These are phyloP conservation scores for Prunus fruticosa DNA, from an alignment of 306 rosid genomes.

Conservation along the genomic window DNA sequence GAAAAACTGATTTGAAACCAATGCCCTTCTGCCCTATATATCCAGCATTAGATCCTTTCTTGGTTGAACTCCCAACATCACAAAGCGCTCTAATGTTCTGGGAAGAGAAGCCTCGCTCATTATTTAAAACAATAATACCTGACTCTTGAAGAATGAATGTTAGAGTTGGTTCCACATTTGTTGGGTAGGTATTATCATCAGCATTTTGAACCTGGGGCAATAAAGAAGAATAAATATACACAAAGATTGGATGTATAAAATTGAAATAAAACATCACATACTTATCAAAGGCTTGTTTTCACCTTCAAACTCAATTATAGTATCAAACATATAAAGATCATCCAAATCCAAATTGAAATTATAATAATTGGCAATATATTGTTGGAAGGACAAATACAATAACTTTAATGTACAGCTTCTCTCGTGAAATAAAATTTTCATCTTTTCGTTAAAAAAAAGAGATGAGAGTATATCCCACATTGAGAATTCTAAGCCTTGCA, in stretches of 20 bases:
- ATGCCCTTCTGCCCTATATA: conserved; percentile 97
- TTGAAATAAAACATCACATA: conserved; percentile 19
- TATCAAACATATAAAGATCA: neutral
- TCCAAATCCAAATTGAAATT: neutral
- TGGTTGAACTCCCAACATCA: conserved; percentile 95
- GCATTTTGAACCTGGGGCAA: conserved; percentile 94
- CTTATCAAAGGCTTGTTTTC: conserved; percentile 7
- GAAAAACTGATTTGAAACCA: conserved; percentile 95
- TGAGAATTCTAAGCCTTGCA: neutral
- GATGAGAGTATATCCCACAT: neutral
- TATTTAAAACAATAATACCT: conserved; percentile 74
- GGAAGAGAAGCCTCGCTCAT: conserved; percentile 82
- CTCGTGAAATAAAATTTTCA: too few relatives aligned
- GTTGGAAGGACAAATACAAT: neutral
- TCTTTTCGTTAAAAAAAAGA: neutral
- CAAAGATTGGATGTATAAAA: neutral
- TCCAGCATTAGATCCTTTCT: conserved; percentile 86
- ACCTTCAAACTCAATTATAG: neutral
- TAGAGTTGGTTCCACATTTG: conserved; percentile 76
- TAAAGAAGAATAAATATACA: conserved; percentile 1
- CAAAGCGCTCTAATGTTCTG: conserved; percentile 90
- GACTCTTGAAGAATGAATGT: conserved; percentile 82
- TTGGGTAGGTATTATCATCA: conserved; percentile 82
- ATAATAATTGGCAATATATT: neutral
- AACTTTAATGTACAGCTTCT: neutral